Evolutionary conservation across 129 eudicot species (phyloP).

Genomic region (Helianthus tuberosus): DNA sequence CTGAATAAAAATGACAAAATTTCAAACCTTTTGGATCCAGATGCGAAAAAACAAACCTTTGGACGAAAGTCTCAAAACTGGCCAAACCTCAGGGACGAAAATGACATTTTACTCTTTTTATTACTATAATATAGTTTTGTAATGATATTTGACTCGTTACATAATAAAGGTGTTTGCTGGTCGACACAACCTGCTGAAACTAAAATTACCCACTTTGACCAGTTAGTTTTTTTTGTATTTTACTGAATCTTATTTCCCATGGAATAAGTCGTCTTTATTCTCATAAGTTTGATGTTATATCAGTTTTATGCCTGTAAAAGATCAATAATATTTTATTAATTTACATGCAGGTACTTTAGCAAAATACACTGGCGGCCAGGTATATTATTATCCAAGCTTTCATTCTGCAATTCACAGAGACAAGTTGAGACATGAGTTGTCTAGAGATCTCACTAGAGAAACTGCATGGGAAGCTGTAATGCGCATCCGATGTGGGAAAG

Average conservation of each 20-base stretch:
- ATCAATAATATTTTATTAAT: background rate
- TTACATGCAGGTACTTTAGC: constrained; percentile 77
- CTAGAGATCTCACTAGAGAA: constrained; percentile 95
- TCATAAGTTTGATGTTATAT: background rate
- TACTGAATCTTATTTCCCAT: background rate
- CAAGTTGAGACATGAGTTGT: constrained; percentile 82
- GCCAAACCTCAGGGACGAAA: too few relatives aligned
- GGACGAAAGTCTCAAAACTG: too few relatives aligned
- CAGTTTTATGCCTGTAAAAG: background rate
- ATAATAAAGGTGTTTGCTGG: background rate
- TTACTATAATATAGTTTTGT: background rate
- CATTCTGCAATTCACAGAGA: constrained; percentile 68
- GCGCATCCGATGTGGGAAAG: constrained; percentile 99
- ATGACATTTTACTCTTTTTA: background rate
- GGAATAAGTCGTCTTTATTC: background rate
- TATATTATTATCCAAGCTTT: constrained; percentile 87
- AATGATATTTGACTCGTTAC: background rate
- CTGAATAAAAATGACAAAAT: too few relatives aligned
- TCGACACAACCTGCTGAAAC: background rate
- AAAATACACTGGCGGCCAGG: constrained; percentile 98
- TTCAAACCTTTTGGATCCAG: too few relatives aligned
- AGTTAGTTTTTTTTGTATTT: background rate
- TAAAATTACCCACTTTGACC: background rate
- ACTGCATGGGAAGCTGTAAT: constrained; percentile 99
- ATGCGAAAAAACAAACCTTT: too few relatives aligned